phyloP scores from a whole-genome alignment of 169 alveolate genomes.

The Amoebophrya sp. region DNA sequence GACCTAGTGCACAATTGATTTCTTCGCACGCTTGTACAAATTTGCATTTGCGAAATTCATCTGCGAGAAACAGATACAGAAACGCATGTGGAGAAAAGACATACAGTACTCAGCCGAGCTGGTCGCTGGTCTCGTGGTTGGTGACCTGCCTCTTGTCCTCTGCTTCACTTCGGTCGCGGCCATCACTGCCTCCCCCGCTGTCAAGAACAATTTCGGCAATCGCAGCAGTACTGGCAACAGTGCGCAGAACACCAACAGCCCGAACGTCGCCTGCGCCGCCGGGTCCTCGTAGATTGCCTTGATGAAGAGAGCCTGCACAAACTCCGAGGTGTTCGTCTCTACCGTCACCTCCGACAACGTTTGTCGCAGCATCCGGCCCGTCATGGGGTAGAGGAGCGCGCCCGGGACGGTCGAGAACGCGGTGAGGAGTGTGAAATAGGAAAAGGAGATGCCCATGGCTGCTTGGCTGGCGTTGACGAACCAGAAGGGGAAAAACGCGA shows the following conservation, averaged over 20 bases:
- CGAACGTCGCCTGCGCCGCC: neutral
- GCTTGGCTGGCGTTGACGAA: neutral
- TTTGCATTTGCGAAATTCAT: no score
- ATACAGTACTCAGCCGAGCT: no score
- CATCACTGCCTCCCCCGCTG: no score
- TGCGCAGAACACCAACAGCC: neutral
- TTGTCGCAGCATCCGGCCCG: neutral
- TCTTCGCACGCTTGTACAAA: no score
- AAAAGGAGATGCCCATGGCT: neutral
- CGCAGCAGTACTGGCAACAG: neutral
- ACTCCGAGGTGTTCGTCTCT: neutral
- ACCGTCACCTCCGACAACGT: neutral
- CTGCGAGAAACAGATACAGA: no score
- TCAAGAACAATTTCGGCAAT: neutral
- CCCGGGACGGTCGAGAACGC: neutral
- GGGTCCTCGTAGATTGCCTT: neutral
- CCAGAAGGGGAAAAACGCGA: conserved; percentile 1
- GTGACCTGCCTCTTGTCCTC: no score
- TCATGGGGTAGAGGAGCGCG: neutral
- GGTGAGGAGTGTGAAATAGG: neutral
- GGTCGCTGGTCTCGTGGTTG: no score
- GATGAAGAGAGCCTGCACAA: neutral
- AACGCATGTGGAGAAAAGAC: no score
- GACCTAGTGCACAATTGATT: no score
- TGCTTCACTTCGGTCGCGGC: no score